Evolutionary conservation across 164 flowering plant species (phyloP), one percentile per base, ranked within the genome.

Genomic region (Akebia trifoliata): DNA sequence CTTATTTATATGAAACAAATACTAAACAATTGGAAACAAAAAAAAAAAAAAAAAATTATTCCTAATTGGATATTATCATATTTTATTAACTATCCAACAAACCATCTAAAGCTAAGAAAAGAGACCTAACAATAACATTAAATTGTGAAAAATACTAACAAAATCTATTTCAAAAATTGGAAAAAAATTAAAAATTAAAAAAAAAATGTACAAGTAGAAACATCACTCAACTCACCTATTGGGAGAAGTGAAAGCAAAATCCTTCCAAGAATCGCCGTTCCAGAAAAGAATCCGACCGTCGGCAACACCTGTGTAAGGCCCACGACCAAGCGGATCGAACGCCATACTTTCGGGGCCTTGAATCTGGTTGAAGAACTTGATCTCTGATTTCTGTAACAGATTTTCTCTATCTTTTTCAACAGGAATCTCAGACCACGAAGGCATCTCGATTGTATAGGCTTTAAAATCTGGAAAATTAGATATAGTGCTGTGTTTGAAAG

Each of bases 291-390:
- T 51, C 50, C 97, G 61, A 5, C 98, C 99, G 47, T 93, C 97
- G 26, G 99, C 94, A 10, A 93, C 80, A 15, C 99, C 96, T 0
- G 96, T 84, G 63, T 93, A 90, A 14, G 97, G 99, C 0, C 99
- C 99, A 8, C 92, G 84, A 6, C 97, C 97, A 6, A 39, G 74
- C 21, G 86, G 76, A 31, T 93, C 99, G 54, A 93, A 93, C 0
- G 83, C 95, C 10, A 91, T 40, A 73, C 97, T 91, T 61, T 91
- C 97, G 0, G 97, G 97, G 1, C 97, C 97, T 50, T 85, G 93
- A 6, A 87, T 62, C 44, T 84, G 82, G 50, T 81, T 77, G 76
- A 79, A 47, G 61, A 83, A 86, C 81, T 26, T 69, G 31, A 87
- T 68, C 58, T 87, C 90, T 39, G 97, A 67, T 15, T 48, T 82